Conservation (phyloP, 1,284 basidiomycete genomes). For the Ustilago loliicola region DNA sequence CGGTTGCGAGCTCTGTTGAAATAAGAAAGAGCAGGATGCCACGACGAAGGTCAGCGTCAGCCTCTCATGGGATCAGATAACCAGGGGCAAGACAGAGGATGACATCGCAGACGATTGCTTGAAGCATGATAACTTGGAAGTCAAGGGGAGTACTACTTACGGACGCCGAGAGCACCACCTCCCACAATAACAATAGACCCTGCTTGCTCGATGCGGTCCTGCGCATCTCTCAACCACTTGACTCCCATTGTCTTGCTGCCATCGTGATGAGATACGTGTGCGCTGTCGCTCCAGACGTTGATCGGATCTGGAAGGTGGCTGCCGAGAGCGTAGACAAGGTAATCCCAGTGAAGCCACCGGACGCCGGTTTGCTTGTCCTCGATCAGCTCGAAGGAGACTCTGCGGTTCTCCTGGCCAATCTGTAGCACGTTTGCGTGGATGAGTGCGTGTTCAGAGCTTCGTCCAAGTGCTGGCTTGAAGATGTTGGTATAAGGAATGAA, state of each 20-base stretch:
- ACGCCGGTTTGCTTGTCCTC: conserved; percentile 17
- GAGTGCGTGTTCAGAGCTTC: conserved; percentile 8
- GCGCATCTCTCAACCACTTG: conserved; percentile 43
- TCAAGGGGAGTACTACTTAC: no score
- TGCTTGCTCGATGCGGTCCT: conserved; percentile 33
- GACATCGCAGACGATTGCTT: no score
- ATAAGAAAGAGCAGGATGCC: no score
- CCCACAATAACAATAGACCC: conserved; percentile 43
- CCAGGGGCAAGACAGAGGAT: no score
- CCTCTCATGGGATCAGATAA: no score
- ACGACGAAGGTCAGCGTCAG: no score
- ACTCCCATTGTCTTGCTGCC: conserved; percentile 44
- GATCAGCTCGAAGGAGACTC: conserved; percentile 24
- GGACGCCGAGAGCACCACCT: no score
- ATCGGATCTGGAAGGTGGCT: conserved; percentile 49
- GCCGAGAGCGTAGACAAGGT: conserved; percentile 50
- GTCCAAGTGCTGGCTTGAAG: conserved; percentile 59
- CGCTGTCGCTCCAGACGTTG: conserved; percentile 42
- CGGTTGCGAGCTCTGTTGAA: conserved; percentile 39
- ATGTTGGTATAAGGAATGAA: conserved; percentile 79
- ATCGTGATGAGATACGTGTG: conserved; percentile 9
- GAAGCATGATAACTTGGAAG: no score
- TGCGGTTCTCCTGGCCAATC: conserved; percentile 13
- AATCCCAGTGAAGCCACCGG: conserved; percentile 39
- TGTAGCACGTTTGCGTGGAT: conserved; percentile 34